phyloP scores from a whole-genome alignment of 768 basidiomycete genomes.

The Rhodocollybia butyracea region DNA sequence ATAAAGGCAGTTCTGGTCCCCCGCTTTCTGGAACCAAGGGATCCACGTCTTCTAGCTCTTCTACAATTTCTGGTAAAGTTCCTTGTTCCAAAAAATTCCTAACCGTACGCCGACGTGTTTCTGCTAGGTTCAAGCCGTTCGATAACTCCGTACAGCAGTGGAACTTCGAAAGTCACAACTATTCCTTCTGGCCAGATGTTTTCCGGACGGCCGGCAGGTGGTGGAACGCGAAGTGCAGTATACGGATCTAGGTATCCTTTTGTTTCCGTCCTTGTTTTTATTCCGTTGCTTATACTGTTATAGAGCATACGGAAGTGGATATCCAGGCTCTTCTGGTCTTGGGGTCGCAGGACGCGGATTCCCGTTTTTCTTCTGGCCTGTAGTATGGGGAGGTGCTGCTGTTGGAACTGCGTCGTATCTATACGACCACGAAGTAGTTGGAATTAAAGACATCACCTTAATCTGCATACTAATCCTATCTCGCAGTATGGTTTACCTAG shows the following conservation, averaged over 20 bases:
- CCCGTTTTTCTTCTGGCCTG: slow-evolving; percentile 57
- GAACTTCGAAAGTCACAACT: slow-evolving; percentile 20
- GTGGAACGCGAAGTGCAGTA: slow-evolving; percentile 38
- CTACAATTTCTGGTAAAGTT: background rate
- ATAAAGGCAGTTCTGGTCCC: background rate
- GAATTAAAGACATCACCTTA: background rate
- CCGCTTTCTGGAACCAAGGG: background rate
- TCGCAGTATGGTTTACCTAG: slow-evolving; percentile 42
- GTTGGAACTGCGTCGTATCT: slow-evolving; percentile 22
- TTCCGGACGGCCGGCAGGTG: slow-evolving; percentile 40
- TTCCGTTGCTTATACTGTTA: slow-evolving; percentile 1
- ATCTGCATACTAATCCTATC: slow-evolving; percentile 1
- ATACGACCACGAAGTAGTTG: slow-evolving; percentile 35
- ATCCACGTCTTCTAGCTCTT: background rate
- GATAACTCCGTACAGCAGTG: slow-evolving; percentile 9
- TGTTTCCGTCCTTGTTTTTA: background rate
- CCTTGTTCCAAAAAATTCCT: background rate
- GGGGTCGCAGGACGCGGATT: slow-evolving; percentile 44
- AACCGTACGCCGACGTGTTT: background rate
- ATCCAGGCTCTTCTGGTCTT: slow-evolving; percentile 37
- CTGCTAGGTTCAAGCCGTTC: background rate
- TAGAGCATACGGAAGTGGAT: slow-evolving; percentile 56
- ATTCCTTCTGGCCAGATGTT: slow-evolving; percentile 38
- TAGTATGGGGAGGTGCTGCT: slow-evolving; percentile 39
- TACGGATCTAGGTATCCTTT: slow-evolving; percentile 35